Conservation (phyloP, 257 asterid species). For the Capsicum pubescens region DNA sequence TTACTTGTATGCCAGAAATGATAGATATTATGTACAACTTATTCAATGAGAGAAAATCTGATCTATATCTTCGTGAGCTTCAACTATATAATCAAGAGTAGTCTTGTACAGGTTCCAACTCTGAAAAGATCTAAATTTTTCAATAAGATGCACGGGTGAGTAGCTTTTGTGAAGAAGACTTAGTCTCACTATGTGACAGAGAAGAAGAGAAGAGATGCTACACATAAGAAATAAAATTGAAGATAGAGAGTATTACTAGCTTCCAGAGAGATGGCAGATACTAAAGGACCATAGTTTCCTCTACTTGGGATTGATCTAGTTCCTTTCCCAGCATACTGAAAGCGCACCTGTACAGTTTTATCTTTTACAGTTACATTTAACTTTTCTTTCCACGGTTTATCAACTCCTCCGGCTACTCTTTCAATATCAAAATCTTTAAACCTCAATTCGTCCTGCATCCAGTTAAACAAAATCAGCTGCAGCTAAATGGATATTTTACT, state of each 20-base stretch:
- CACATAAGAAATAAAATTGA: not conserved
- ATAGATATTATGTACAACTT: not conserved
- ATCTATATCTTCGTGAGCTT: conserved; percentile 17
- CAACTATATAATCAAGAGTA: conserved; percentile 8
- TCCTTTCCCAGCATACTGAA: conserved; percentile 59
- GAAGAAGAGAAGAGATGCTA: not conserved
- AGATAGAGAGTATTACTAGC: conserved; percentile 42
- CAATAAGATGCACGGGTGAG: conserved; percentile 1
- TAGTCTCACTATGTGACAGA: not conserved
- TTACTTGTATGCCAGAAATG: not conserved
- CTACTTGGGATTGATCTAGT: conserved; percentile 50
- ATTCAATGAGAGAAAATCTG: not conserved
- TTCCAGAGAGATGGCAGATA: conserved; percentile 67
- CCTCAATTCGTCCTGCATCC: conserved; percentile 47
- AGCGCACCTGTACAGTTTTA: conserved; percentile 51
- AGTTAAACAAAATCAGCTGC: not conserved
- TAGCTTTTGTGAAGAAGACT: not conserved
- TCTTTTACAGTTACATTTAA: conserved; percentile 43
- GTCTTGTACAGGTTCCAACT: not conserved
- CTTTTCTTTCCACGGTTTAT: conserved; percentile 30
- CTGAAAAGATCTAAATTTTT: not conserved
- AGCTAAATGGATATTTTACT: not conserved
- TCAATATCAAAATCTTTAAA: conserved; percentile 53
- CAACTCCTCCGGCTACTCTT: conserved; percentile 52
- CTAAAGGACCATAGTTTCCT: conserved; percentile 61